Percentiles rank a stretch among this genome's conserved stretches.
Conservation (phyloP, 768 basidiomycete species). For the Mycena galopus region DNA sequence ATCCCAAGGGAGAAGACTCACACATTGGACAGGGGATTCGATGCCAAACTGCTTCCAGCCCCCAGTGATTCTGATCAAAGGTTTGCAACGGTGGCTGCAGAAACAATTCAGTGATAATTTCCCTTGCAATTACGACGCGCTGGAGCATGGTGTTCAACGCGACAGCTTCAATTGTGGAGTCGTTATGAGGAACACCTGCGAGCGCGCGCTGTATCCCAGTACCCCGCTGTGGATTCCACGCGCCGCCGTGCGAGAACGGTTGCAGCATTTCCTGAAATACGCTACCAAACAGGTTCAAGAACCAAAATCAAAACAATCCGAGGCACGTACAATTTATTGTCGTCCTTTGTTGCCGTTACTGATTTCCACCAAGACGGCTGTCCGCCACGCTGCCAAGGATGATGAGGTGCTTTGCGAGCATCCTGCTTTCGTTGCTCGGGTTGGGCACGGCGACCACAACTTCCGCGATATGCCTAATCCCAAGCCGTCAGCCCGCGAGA, state of each 20-base stretch:
- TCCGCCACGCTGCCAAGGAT: not conserved
- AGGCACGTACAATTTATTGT: not conserved
- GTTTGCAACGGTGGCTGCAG: no score
- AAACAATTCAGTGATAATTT: no score
- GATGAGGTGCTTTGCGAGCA: not conserved
- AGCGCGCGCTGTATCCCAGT: no score
- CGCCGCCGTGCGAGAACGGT: no score
- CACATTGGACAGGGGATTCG: no score
- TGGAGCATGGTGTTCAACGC: constrained; percentile 3
- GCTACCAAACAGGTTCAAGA: not conserved
- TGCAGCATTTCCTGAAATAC: not conserved
- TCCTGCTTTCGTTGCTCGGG: not conserved
- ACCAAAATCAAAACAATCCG: not conserved
- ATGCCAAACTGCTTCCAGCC: no score
- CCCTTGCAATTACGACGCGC: not conserved
- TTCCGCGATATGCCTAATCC: not conserved
- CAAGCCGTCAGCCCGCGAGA: not conserved
- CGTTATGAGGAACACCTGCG: not conserved
- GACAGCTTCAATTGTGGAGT: not conserved
- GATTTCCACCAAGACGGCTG: not conserved
- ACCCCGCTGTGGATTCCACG: no score
- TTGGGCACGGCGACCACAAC: not conserved
- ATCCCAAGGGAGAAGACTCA: no score
- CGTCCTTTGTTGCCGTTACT: not conserved
- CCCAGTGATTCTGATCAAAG: no score